These are phyloP conservation scores for Fusarium irregulare DNA, from an alignment of 2,329 filamentous ascomycete species.

Conservation along the genomic window DNA sequence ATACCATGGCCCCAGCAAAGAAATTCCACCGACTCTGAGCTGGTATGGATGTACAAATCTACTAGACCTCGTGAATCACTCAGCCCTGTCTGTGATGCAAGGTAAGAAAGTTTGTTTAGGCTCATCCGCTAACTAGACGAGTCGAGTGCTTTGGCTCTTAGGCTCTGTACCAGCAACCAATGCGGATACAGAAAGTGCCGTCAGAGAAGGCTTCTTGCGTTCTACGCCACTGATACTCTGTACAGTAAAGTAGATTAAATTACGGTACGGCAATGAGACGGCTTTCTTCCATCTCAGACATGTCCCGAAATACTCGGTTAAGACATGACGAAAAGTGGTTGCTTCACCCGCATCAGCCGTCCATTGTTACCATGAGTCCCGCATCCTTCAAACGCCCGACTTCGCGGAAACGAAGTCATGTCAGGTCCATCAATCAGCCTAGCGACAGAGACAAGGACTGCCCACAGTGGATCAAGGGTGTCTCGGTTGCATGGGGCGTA, in stretches of 20 bases:
- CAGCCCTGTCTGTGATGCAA: constrained; percentile 29
- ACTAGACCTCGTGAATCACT: constrained; percentile 16
- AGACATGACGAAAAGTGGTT: constrained; percentile 4
- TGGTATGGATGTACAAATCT: constrained; percentile 21
- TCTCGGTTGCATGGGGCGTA: constrained; percentile 23
- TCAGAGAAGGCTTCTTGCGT: not conserved
- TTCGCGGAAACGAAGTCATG: constrained; percentile 26
- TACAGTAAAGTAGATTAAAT: not conserved
- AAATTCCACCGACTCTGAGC: constrained; percentile 30
- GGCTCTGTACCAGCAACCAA: not conserved
- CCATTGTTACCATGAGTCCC: constrained; percentile 10
- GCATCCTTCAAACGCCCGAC: constrained; percentile 27
- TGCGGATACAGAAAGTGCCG: not conserved
- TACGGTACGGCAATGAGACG: not conserved
- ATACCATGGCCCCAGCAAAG: constrained; percentile 20
- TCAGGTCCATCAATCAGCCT: constrained; percentile 17
- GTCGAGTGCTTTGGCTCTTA: constrained; percentile 9
- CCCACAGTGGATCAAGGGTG: constrained; percentile 16
- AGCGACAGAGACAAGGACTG: constrained; percentile 22
- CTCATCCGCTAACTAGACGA: not conserved
- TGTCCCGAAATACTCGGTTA: not conserved
- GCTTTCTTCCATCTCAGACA: not conserved
- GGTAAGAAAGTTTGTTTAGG: constrained; percentile 30
- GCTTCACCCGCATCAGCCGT: constrained; percentile 10
- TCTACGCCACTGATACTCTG: not conserved